Evolutionary conservation across 1,284 basidiomycete species (phyloP).

Genomic region (Sutorius eximius): DNA sequence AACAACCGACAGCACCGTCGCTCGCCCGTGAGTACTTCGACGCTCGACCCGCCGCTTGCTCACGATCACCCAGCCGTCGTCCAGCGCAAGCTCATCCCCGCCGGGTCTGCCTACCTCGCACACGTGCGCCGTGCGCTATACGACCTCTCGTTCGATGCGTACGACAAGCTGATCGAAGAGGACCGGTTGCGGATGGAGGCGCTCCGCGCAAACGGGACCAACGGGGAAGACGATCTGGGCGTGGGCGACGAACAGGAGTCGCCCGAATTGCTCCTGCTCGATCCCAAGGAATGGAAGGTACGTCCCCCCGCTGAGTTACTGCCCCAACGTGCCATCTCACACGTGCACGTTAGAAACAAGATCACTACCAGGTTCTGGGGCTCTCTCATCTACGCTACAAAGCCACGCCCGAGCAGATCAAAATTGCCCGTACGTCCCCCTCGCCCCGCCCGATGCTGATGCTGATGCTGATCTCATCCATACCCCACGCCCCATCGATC

Average conservation of each 20-base stretch:
- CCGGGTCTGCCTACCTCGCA: constrained; percentile 81
- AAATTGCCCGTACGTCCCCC: constrained; percentile 82
- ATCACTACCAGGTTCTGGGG: constrained; percentile 96
- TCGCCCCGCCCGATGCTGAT: constrained; percentile 10
- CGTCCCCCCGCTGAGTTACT: constrained; percentile 16
- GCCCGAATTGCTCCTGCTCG: constrained; percentile 68
- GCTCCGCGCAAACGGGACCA: constrained; percentile 53
- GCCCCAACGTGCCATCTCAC: neutral
- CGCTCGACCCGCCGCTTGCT: too few relatives aligned
- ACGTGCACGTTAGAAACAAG: constrained; percentile 74
- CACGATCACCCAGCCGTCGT: constrained; percentile 23
- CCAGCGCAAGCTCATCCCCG: constrained; percentile 61
- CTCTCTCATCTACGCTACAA: constrained; percentile 88
- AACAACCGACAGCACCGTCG: constrained; percentile 9
- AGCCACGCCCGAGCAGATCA: constrained; percentile 91
- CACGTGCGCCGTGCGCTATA: constrained; percentile 76
- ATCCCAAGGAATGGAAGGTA: constrained; percentile 99
- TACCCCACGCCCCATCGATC: neutral
- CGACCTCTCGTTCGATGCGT: constrained; percentile 76
- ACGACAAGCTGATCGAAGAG: constrained; percentile 68
- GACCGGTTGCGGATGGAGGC: constrained; percentile 52
- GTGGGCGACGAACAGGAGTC: constrained; percentile 92
- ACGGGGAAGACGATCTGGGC: constrained; percentile 83
- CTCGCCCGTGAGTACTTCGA: constrained; percentile 28
- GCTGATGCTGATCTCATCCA: neutral